Evolutionary conservation across 345 rosid genomes (phyloP).

Genomic region (Rubroshorea leprosula): DNA sequence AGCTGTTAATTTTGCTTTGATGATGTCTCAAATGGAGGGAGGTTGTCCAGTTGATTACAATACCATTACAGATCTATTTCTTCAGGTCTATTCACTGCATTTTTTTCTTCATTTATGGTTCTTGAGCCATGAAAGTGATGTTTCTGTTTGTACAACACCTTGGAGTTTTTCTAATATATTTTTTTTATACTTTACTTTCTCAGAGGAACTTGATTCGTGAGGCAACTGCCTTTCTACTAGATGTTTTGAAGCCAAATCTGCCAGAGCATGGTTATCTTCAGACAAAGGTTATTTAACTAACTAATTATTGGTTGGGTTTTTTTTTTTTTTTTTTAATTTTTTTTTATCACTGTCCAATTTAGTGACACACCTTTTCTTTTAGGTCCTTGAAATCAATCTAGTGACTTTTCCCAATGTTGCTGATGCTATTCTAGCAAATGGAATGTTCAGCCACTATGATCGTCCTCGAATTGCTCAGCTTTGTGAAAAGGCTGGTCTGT

Average conservation of each 20-base stretch:
- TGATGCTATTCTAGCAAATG: conserved; percentile 94
- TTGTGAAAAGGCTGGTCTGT: conserved; percentile 99
- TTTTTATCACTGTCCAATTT: conserved; percentile 6
- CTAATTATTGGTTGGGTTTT: no score
- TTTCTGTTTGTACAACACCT: neutral
- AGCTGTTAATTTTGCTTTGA: conserved; percentile 94
- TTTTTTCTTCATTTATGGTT: neutral
- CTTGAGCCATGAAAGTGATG: neutral
- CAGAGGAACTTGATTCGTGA: conserved; percentile 98
- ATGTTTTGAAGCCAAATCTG: conserved; percentile 91
- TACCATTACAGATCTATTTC: conserved; percentile 96
- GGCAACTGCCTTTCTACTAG: conserved; percentile 95
- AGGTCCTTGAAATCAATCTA: conserved; percentile 98
- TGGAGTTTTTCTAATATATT: neutral
- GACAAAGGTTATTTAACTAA: conserved; percentile 55
- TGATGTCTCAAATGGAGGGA: conserved; percentile 99
- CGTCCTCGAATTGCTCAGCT: conserved; percentile 96
- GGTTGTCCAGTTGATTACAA: conserved; percentile 97
- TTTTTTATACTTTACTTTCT: neutral
- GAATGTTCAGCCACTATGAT: conserved; percentile 98
- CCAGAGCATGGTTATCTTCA: conserved; percentile 92
- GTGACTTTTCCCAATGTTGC: conserved; percentile 98
- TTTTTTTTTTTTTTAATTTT: neutral
- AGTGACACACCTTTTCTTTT: conserved; percentile 17
- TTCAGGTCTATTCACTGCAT: conserved; percentile 57